Base-by-base conservation (phyloP, 495 filamentous ascomycete genomes). In the Alectoria sarmentosa region DNA sequence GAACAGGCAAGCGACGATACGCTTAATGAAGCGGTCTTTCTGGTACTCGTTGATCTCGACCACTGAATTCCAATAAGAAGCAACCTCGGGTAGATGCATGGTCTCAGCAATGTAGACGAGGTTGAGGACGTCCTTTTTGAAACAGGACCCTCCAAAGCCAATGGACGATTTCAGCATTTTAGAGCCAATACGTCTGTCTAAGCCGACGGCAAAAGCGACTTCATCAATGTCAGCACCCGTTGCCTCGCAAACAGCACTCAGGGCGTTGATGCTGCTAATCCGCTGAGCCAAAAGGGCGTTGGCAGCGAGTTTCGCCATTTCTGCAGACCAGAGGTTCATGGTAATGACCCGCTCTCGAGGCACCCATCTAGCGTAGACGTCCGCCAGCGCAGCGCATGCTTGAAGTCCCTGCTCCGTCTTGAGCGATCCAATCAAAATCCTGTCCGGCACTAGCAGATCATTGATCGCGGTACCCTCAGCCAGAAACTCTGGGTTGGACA, bases 401-500 rank as follows among this genome's bases (percentile, higher is more conserved):
- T 73, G 76, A 21, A 75, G 76, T 17, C 88, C 89, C 3, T 78
- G 69, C 5, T 74, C 63, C 0, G 84, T 89, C 17, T 74, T 73
- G 3, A 82, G 74, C 3, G 86, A 90, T 28, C 90, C 90, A 69
- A 95, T 91, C 30, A 93, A 77, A 15, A 93, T 83, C 14, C 90
- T 84, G 64, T 91, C 88, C 6, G 90, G 90, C n/a, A 76, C 69
- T 61, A 88, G 80, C 26, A 93, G 75, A 69, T 93, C 85, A 13
- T 80, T 70, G 63, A 93, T 80, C 1, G 90, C 90, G 1, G 87
- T 90, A 21, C 90, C 90, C 65, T 90, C 89, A 14, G 90, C 86
- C 0, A 93, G 77, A 66, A 92, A 93, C 69, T 95, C 90, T 5
- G 90, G 90, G 71, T 92, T 95, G 15, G 89, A 91, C 6, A 95